Percentiles rank a stretch among this genome's conserved stretches.
These are phyloP conservation scores for Talaromyces wortmannii DNA, from an alignment of 495 filamentous ascomycete genomes.

Conservation along the genomic window DNA sequence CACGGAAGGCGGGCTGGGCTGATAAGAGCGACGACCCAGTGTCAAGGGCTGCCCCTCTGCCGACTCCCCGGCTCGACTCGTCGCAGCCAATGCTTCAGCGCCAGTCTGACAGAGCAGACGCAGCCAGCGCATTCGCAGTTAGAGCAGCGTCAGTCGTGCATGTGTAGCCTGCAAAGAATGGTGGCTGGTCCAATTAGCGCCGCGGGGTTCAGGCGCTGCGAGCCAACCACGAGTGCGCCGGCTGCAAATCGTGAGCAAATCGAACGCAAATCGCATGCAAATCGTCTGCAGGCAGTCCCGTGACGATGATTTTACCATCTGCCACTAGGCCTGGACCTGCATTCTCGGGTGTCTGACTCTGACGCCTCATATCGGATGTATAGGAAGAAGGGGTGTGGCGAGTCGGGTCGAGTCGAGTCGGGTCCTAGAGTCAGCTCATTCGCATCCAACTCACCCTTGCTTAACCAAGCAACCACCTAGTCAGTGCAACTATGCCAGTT, in stretches of 20 bases:
- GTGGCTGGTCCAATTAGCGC: constrained; percentile 23
- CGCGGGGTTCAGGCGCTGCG: background rate
- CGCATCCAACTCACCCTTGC: too few species aligned
- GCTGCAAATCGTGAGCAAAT: too few species aligned
- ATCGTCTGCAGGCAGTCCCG: background rate
- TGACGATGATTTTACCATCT: background rate
- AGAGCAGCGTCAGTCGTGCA: background rate
- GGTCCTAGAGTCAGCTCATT: too few species aligned
- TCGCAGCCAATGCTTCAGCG: background rate
- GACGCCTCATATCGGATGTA: too few species aligned
- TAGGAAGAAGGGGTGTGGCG: background rate
- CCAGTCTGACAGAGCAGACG: background rate
- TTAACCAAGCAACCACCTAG: too few species aligned
- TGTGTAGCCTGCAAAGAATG: background rate
- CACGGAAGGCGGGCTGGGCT: too few species aligned
- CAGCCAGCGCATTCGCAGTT: background rate
- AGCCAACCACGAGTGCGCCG: constrained; percentile 1
- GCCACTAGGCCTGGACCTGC: constrained; percentile 2
- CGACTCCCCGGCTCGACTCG: too few species aligned
- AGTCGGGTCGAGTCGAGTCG: too few species aligned
- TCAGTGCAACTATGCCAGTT: too few species aligned
- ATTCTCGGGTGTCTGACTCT: background rate
- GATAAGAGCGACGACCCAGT: too few species aligned
- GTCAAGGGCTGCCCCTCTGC: too few species aligned
- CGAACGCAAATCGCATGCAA: too few species aligned